phyloP scores from a whole-genome alignment of 768 basidiomycete species.

The Pisolithus albus region DNA sequence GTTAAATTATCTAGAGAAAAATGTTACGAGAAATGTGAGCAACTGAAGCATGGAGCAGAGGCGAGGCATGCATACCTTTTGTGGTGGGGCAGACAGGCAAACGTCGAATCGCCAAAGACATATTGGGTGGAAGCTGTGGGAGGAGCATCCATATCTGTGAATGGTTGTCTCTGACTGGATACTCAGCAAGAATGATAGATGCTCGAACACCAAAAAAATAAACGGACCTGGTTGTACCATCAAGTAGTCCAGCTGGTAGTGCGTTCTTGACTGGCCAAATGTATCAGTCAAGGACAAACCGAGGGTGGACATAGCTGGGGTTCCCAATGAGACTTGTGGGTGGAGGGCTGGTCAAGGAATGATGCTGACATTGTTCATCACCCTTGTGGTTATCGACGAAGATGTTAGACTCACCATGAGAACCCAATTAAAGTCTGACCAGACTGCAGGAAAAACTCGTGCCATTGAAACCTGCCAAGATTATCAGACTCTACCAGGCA shows the following conservation, averaged over 20 bases:
- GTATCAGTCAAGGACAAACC: conserved; percentile 56
- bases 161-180: conserved; percentile 50
- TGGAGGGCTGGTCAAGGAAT: no score
- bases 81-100: conserved; percentile 22
- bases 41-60: background rate
- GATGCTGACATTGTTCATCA: no score
- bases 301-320: conserved; percentile 38
- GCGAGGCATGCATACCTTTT: conserved; percentile 13
- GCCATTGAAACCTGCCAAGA: no score
- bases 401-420: no score
- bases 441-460: no score
- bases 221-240: conserved; percentile 46
- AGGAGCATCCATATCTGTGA: conserved; percentile 75
- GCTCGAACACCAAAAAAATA: background rate
- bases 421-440: no score
- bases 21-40: conserved; percentile 1
- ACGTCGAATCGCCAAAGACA: conserved; percentile 49
- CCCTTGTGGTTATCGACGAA: no score
- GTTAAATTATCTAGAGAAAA: conserved; percentile 17
- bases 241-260: conserved; percentile 76
- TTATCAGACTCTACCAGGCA: no score
- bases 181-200: conserved; percentile 1
- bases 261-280: conserved; percentile 64
- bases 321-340: no score
- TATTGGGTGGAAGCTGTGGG: conserved; percentile 71